Evolutionary conservation across 2,329 filamentous ascomycete species (phyloP).

Genomic region (Exophiala calicioides): DNA sequence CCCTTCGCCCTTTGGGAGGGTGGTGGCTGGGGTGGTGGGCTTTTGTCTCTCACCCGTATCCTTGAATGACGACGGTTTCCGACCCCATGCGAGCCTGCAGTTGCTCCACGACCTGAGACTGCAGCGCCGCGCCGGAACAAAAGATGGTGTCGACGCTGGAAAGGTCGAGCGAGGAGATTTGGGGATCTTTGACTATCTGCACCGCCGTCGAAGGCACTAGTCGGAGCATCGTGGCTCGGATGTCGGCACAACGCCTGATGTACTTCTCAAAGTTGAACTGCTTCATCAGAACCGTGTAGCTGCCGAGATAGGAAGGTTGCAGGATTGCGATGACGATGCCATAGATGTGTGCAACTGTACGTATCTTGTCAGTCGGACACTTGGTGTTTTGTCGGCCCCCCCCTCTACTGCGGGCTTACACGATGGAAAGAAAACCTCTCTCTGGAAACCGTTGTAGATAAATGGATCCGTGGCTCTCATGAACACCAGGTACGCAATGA

Average conservation of each 20-base stretch:
- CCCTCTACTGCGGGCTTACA: slow-evolving; percentile 3
- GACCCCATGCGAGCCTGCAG: neutral
- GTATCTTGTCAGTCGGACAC: neutral
- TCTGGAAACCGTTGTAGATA: neutral
- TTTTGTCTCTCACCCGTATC: slow-evolving; percentile 3
- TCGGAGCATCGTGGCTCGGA: slow-evolving; percentile 2
- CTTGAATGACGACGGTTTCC: neutral
- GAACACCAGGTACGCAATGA: neutral
- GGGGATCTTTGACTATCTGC: slow-evolving; percentile 1
- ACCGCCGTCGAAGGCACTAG: slow-evolving; percentile 5
- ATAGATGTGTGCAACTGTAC: slow-evolving; percentile 8
- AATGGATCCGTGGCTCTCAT: neutral
- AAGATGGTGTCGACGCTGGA: neutral
- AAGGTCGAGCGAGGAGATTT: neutral
- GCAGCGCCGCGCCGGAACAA: neutral
- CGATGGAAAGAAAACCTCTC: slow-evolving; percentile 8
- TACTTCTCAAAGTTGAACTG: slow-evolving; percentile 3
- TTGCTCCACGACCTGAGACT: neutral
- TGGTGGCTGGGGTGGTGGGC: too few species aligned
- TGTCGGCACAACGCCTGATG: neutral
- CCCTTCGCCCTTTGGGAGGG: too few species aligned
- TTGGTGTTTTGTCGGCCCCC: too few species aligned
- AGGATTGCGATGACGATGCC: neutral
- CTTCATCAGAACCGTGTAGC: slow-evolving; percentile 5
- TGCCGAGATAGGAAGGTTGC: neutral